Percentiles rank a stretch among this genome's conserved stretches.
Conservation (phyloP, 1,139 yeast genomes). For the Pichia sp. region DNA sequence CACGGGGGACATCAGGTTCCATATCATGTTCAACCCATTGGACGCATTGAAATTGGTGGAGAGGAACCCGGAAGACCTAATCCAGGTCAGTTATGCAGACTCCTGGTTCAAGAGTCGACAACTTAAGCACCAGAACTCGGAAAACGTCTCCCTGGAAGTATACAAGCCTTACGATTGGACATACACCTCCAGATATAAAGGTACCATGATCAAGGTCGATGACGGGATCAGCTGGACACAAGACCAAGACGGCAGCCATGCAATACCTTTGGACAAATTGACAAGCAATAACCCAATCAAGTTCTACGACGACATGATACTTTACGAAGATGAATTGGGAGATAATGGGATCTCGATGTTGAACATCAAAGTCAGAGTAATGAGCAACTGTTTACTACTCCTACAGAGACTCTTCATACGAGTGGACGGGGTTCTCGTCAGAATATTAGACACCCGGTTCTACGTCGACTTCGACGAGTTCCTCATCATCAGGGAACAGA, state of each 20-base stretch:
- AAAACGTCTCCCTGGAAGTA: conserved; percentile 42
- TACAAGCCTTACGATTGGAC: conserved; percentile 96
- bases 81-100: conserved; percentile 80
- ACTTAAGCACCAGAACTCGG: conserved; percentile 29
- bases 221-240: conserved; percentile 13
- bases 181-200: conserved; percentile 74
- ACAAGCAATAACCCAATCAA: conserved; percentile 74
- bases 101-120: conserved; percentile 76
- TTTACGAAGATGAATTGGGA: conserved; percentile 92
- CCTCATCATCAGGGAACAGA: conserved; percentile 68
- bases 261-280: conserved; percentile 66
- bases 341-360: conserved; percentile 88
- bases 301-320: conserved; percentile 80
- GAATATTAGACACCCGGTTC: conserved; percentile 80
- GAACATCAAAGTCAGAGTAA: conserved; percentile 78
- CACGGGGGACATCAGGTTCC: conserved; percentile 21
- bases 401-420: conserved; percentile 76
- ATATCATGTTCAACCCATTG: conserved; percentile 64
- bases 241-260: conserved; percentile 27
- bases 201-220: conserved; percentile 37
- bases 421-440: conserved; percentile 81
- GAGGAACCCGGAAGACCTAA: conserved; percentile 41
- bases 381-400: conserved; percentile 73
- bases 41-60: conserved; percentile 71
- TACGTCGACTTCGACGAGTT: conserved; percentile 72